These are phyloP conservation scores for Penicillium sp. DNA, from an alignment of 2,329 filamentous ascomycete genomes.

Conservation along the genomic window DNA sequence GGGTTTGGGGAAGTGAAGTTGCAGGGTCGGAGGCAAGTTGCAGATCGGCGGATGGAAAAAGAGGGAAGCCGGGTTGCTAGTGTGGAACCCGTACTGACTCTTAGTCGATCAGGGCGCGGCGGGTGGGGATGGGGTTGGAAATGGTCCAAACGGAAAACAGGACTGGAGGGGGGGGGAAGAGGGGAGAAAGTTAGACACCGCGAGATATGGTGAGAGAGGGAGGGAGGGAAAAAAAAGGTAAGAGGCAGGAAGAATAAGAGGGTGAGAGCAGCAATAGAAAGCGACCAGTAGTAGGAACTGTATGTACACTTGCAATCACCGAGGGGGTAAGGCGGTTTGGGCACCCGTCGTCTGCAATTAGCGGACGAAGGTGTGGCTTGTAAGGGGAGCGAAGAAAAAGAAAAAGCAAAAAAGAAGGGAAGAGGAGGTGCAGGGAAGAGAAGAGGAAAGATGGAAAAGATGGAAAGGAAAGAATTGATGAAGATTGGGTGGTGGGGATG, in stretches of 20 bases:
- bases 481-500: conserved; percentile 8
- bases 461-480: not conserved
- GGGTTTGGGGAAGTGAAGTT: conserved; percentile 13
- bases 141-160: conserved; percentile 31
- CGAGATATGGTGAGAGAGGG: not conserved
- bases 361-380: conserved; percentile 40
- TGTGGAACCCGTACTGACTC: conserved; percentile 30
- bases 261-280: conserved; percentile 23
- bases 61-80: conserved; percentile 24
- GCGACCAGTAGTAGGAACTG: conserved; percentile 24
- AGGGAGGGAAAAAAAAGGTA: not conserved
- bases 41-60: conserved; percentile 29
- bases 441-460: not conserved
- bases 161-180: not conserved
- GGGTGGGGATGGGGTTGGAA: conserved; percentile 33
- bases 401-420: too few relatives aligned
- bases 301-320: not conserved
- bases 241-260: conserved; percentile 1
- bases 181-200: not conserved
- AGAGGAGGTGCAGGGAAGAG: not conserved
- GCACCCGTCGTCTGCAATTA: conserved; percentile 42
- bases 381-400: conserved; percentile 16
- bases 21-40: conserved; percentile 22
- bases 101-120: conserved; percentile 36
- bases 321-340: conserved; percentile 44